A percentile compares a stretch with the other conserved stretches of the same genome.
These are phyloP conservation scores for Darksidea phi DNA, from an alignment of 495 filamentous ascomycete species.

Conservation along the genomic window DNA sequence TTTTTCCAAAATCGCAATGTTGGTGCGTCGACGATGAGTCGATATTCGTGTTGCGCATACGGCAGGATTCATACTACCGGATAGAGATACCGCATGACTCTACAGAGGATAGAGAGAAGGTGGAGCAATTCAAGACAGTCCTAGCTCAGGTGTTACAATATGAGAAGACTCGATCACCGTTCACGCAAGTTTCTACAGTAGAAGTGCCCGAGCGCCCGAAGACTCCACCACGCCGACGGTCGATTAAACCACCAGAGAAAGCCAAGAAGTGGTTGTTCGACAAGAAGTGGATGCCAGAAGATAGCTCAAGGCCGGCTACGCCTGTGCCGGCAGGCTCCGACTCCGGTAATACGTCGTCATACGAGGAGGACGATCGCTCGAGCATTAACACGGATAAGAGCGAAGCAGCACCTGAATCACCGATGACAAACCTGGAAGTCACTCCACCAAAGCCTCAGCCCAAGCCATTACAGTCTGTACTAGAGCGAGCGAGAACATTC, in stretches of 20 bases:
- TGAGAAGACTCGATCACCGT: slow-evolving; percentile 85
- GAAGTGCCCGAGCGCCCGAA: slow-evolving; percentile 68
- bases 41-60: slow-evolving; percentile 78
- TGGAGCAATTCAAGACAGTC: slow-evolving; percentile 66
- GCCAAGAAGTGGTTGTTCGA: slow-evolving; percentile 54
- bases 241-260: slow-evolving; percentile 55
- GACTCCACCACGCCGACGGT: slow-evolving; percentile 65
- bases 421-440: slow-evolving; percentile 3
- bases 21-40: slow-evolving; percentile 88
- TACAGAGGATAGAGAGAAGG: slow-evolving; percentile 57
- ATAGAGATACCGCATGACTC: slow-evolving; percentile 73
- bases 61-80: slow-evolving; percentile 78
- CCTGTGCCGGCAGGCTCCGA: slow-evolving; percentile 22
- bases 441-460: slow-evolving; percentile 29
- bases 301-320: slow-evolving; percentile 16
- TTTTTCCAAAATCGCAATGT: slow-evolving; percentile 82
- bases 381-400: slow-evolving; percentile 26
- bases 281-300: slow-evolving; percentile 46
- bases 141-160: slow-evolving; percentile 71
- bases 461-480: slow-evolving; percentile 9
- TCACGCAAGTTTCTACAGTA: slow-evolving; percentile 71
- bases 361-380: slow-evolving; percentile 34
- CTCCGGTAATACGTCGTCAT: slow-evolving; percentile 15
- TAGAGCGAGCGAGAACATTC: slow-evolving; percentile 25
- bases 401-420: slow-evolving; percentile 27